Evolutionary conservation across 441 rosid species (phyloP).

Genomic region (Adansonia rubrostipa): DNA sequence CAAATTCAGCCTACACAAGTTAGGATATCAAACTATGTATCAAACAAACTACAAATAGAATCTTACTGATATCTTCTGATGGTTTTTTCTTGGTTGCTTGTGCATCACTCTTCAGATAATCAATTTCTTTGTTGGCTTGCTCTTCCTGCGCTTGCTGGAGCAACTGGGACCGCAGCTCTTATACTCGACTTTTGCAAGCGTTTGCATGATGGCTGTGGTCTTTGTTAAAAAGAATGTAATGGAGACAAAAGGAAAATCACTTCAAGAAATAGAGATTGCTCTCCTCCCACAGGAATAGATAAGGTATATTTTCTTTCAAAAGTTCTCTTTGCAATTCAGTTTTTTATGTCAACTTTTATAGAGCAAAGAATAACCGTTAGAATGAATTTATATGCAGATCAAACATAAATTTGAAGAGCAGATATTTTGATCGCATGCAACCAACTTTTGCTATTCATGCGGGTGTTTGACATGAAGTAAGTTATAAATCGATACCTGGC

Average conservation of each 20-base stretch:
- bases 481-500: not conserved
- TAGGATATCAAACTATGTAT: not conserved
- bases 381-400: constrained; percentile 9
- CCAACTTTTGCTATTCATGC: not conserved
- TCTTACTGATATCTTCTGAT: constrained; percentile 3
- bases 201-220: constrained; percentile 60
- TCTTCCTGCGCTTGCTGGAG: constrained; percentile 65
- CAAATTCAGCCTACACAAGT: not conserved
- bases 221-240: constrained; percentile 66
- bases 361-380: not conserved
- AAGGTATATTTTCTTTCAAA: constrained; percentile 21
- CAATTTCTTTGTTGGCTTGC: constrained; percentile 77
- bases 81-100: constrained; percentile 14
- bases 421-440: constrained; percentile 9
- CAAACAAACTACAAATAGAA: not conserved
- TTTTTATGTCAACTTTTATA: not conserved
- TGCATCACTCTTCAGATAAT: constrained; percentile 50
- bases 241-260: constrained; percentile 81
- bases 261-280: constrained; percentile 49
- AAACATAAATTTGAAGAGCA: constrained; percentile 1
- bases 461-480: not conserved
- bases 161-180: constrained; percentile 59
- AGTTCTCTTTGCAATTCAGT: not conserved
- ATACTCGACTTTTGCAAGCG: constrained; percentile 57
- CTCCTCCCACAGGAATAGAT: constrained; percentile 54